Base-by-base conservation (phyloP, 2,329 filamentous ascomycete species). In the Nigrospora oryzae region DNA sequence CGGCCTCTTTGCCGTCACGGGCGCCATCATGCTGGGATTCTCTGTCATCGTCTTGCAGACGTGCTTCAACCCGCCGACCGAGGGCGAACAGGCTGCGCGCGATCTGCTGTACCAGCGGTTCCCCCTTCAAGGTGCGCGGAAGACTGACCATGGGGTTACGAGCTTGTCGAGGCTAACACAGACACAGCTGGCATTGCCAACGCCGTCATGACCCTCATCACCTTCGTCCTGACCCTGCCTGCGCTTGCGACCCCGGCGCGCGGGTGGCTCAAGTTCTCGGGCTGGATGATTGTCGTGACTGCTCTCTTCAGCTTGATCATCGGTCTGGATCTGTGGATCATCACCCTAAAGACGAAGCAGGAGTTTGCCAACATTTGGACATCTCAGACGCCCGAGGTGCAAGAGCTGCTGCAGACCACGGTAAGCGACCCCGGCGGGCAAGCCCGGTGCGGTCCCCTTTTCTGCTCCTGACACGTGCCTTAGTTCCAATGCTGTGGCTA, bases 401-500 rank as follows among this genome's bases (percentile, higher is more conserved):
- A 89, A 63, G 78, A 75, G 51, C 66, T 90, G 44, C 71, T 93
- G 60, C 86, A 93, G 63, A 74, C 77, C 54, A 71, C 76, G 58
- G 84, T 88, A 67, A 36, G 14, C 6, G 35, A 7, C 11, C n/a
- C 14, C 35, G 35, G 35, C 17, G 14, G 35, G 35, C 17, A n/a
- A 10, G 23, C 23, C 23, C 23, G 23, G 23, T 28, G 23, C 23
- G 5, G 2, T 10, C 23, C 23, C 23, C 23, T 28, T 28, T 28
- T 28, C 7, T 28, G 5, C 23, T 28, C 23, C 23, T 28, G 10
- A 28, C 23, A 10, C 23, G 23, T 28, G 23, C 7, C 23, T 28
- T 28, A 89, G 81, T 90, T 91, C 61, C 62, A 79, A 55, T 93
- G 87, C 77, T 93, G 87, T 56, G 87, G 87, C 49, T 93, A 87